Evolutionary conservation across 2,329 filamentous ascomycete species (phyloP).

Genomic region (Grosmannia huntii): DNA sequence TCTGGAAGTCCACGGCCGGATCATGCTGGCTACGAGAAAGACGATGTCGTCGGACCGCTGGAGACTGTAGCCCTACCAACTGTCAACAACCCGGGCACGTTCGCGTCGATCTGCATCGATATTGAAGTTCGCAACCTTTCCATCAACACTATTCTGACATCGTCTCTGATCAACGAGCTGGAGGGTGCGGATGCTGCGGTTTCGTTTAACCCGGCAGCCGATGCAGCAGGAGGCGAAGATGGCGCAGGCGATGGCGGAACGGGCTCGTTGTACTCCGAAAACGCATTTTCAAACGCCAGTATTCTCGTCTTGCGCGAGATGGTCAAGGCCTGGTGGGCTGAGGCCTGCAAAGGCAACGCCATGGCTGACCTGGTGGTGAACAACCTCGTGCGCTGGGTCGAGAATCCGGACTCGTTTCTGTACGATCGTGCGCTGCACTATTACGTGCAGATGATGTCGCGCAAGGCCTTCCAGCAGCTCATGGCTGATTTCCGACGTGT

Average conservation of each 20-base stretch:
- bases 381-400: slow-evolving; percentile 94
- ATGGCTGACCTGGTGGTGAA: slow-evolving; percentile 98
- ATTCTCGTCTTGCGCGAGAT: slow-evolving; percentile 89
- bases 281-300: slow-evolving; percentile 83
- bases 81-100: slow-evolving; percentile 86
- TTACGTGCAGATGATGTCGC: slow-evolving; percentile 97
- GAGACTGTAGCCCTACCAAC: slow-evolving; percentile 86
- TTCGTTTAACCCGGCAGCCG: slow-evolving; percentile 61
- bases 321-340: slow-evolving; percentile 97
- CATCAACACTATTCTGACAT: slow-evolving; percentile 96
- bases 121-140: slow-evolving; percentile 85
- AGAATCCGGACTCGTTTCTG: slow-evolving; percentile 83
- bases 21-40: slow-evolving; percentile 89
- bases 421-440: slow-evolving; percentile 92
- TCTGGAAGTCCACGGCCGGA: slow-evolving; percentile 76
- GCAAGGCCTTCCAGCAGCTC: slow-evolving; percentile 90
- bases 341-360: slow-evolving; percentile 76
- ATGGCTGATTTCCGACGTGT: slow-evolving; percentile 95
- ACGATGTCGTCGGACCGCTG: slow-evolving; percentile 71
- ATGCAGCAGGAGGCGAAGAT: slow-evolving; percentile 43
- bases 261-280: slow-evolving; percentile 69
- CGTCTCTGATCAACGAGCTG: slow-evolving; percentile 89
- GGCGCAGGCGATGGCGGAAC: slow-evolving; percentile 56
- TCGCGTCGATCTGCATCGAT: slow-evolving; percentile 92
- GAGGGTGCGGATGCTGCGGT: slow-evolving; percentile 81